Base-by-base conservation (phyloP, 2,329 filamentous ascomycete species). In the Celoporthe dispersa region DNA sequence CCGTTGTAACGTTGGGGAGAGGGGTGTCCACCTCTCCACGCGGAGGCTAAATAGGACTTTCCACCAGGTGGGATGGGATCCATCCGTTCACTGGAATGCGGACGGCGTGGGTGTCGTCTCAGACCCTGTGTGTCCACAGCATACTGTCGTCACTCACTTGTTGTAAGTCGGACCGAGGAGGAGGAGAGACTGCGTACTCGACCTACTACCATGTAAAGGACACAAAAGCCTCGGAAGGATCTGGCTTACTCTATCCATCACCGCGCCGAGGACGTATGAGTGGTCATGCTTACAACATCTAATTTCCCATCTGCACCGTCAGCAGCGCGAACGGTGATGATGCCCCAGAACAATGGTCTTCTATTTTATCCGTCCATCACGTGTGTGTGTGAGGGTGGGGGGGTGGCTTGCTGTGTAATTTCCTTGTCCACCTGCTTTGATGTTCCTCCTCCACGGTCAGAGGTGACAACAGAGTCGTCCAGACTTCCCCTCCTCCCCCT, bases 21-120 rank as follows among this genome's bases (percentile, higher is more conserved):
- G n/a, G n/a, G n/a, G n/a, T n/a, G 4, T 37, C 57, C 57, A 60
- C 22, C 57, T 37, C 57, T 60, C 57, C 57, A 60, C 57, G 9
- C 57, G 16, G 57, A 37, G 31, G 57, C 57, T 60, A 33, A 11
- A 12, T 37, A 48, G n/a, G 3, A 8, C 2, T 8, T n/a, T n/a
- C 44, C 22, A 48, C n/a, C 44, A 48, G 44, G 9, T n/a, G 22
- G 44, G 19, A 7, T 6, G 16, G 22, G 22, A 3, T 48, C 12
- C 37, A n/a, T 37, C 2, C n/a, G 8, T 35, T 37, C 31, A 60
- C 57, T 60, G 57, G 57, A 60, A 60, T 60, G 57, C 22, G 57
- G 57, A 19, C 57, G 33, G 57, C 57, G 57, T 60, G 57, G 19
- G 19, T 3, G 7, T 3, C 44, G 44, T 60, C 57, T 60, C 57